Evolutionary conservation across 2,329 filamentous ascomycete species (phyloP).

Genomic region (Penicillium sclerotiorum): DNA sequence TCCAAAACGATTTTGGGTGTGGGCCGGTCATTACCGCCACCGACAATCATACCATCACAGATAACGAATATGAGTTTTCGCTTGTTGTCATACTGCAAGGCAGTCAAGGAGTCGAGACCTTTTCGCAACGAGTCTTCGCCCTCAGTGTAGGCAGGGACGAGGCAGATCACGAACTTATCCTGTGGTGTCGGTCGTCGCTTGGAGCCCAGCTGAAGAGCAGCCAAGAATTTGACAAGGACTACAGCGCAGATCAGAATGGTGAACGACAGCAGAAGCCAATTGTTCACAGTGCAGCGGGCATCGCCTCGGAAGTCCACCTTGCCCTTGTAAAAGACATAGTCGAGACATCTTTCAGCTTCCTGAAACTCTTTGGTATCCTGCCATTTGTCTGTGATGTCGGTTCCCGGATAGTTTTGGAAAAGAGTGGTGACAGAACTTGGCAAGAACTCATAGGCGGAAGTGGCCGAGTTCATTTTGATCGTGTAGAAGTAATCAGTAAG

Average conservation of each 20-base stretch:
- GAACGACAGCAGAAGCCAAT: slow-evolving; percentile 85
- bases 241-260: slow-evolving; percentile 80
- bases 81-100: slow-evolving; percentile 96
- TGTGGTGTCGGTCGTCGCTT: slow-evolving; percentile 87
- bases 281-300: slow-evolving; percentile 80
- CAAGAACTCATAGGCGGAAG: slow-evolving; percentile 68
- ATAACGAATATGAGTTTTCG: slow-evolving; percentile 90
- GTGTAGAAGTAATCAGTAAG: slow-evolving; percentile 91
- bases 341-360: slow-evolving; percentile 77
- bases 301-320: slow-evolving; percentile 80
- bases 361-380: slow-evolving; percentile 54
- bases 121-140: slow-evolving; percentile 93
- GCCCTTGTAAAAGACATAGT: slow-evolving; percentile 81
- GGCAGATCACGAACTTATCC: slow-evolving; percentile 98
- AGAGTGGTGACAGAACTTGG: slow-evolving; percentile 67
- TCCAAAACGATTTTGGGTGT: slow-evolving; percentile 96
- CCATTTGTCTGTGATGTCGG: slow-evolving; percentile 72
- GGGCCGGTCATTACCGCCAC: slow-evolving; percentile 93
- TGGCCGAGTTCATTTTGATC: slow-evolving; percentile 56
- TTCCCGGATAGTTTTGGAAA: slow-evolving; percentile 75
- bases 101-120: slow-evolving; percentile 90
- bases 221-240: slow-evolving; percentile 84
- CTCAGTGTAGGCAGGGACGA: slow-evolving; percentile 96
- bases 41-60: slow-evolving; percentile 99
- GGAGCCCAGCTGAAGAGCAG: slow-evolving; percentile 89